Evolutionary conservation across 2,329 filamentous ascomycete species (phyloP), one percentile per base, ranked within the genome.

Genomic region (Curvularia sp.): DNA sequence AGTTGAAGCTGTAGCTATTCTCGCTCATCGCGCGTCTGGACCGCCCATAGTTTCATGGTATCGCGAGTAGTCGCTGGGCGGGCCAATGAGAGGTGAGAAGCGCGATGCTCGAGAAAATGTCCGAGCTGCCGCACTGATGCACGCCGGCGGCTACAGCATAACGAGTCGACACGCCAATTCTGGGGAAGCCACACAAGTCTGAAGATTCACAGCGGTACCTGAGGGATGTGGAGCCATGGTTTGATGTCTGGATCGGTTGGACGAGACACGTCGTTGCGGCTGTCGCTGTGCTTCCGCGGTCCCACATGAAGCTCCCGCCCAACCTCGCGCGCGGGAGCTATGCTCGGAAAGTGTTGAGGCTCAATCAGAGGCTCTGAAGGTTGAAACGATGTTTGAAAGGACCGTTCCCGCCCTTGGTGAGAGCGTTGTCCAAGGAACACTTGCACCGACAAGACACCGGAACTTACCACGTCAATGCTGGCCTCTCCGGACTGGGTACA

Each of bases 241-340:
- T 70, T 60, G 66, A 66, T 61, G 60, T 58, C 48, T 39, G 28
- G 59, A 67, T 68, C 65, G 64, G 60, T 53, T 76, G 74, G 74
- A 60, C 53, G 69, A 65, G 65, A 73, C 65, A 47, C 32, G 53
- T 48, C 51, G 66, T 55, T 62, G 67, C 72, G 74, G 72, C 58
- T 63, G 61, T 68, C 49, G 53, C 55, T 66, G 51, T 56, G 56
- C 65, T 74, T 74, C 74, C 74, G 66, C 72, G 71, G 67, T 61
- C 69, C 73, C 70, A 71, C 65, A 58, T 59, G 57, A 63, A 65
- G 65, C 66, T 53, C 43, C 61, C 73, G 72, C 64, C 72, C 66
- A 71, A 55, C 59, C 71, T 75, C 65, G 74, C 74, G 74, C 74
- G 74, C 74, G 74, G 74, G 72, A 75, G 63, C 72, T 73, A 75